Evolutionary conservation across 805 yeast species (phyloP).

Genomic region (Spathaspora passalidarum): DNA sequence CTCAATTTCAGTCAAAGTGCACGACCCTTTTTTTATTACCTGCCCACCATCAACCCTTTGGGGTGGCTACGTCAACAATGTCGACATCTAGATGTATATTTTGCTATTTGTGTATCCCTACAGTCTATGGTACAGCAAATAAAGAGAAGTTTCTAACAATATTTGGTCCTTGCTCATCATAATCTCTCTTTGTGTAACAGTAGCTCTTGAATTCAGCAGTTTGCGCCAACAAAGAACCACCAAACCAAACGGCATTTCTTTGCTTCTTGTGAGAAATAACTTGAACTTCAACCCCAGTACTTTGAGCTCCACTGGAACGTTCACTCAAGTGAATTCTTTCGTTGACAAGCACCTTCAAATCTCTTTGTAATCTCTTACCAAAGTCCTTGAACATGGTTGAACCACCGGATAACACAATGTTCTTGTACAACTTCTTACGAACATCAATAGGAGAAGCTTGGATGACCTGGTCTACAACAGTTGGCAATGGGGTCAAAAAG

Average conservation of each 20-base stretch:
- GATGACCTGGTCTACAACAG: constrained; percentile 92
- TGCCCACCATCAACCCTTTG: too few relatives aligned
- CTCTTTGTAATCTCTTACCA: constrained; percentile 96
- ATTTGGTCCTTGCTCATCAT: constrained; percentile 96
- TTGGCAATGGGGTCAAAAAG: constrained; percentile 92
- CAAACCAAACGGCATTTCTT: constrained; percentile 99
- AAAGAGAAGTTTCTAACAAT: constrained; percentile 96
- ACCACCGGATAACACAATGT: constrained; percentile 95
- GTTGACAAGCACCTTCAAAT: constrained; percentile 80
- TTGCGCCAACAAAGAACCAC: constrained; percentile 95
- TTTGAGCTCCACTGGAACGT: constrained; percentile 65
- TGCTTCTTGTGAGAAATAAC: constrained; percentile 97
- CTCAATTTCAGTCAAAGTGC: not conserved
- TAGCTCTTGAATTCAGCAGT: constrained; percentile 94
- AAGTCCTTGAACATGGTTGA: constrained; percentile 98
- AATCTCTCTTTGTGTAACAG: constrained; percentile 95
- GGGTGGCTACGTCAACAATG: not conserved
- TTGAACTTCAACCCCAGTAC: constrained; percentile 95
- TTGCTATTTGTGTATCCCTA: not conserved
- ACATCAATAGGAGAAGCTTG: constrained; percentile 97
- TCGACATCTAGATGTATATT: too few relatives aligned
- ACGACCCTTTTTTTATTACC: not conserved
- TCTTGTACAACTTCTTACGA: constrained; percentile 91
- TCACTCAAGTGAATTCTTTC: constrained; percentile 85
- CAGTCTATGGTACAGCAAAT: constrained; percentile 79